A percentile compares a stretch with the other conserved stretches of the same genome.
phyloP scores from a whole-genome alignment of 768 basidiomycete species.

The Russula sp. region DNA sequence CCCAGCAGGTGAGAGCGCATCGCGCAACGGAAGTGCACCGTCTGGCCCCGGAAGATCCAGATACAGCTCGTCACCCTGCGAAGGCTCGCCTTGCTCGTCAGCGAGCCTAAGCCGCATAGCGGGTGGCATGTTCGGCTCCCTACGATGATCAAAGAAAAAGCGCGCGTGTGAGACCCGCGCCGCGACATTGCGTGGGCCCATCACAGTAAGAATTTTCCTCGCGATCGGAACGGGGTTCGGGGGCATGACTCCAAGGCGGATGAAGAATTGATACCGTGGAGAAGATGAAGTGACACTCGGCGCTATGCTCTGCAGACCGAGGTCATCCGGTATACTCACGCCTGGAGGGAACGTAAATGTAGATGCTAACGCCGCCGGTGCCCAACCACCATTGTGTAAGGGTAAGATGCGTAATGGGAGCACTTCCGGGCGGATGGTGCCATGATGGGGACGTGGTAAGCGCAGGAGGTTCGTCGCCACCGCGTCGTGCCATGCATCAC shows the following conservation, averaged over 20 bases:
- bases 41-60: constrained; percentile 3
- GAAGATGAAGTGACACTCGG: constrained; percentile 1
- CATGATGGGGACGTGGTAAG: not conserved
- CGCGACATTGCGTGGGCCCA: not conserved
- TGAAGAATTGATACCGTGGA: constrained; percentile 10
- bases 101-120: constrained; percentile 7
- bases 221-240: constrained; percentile 12
- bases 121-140: not conserved
- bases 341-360: constrained; percentile 8
- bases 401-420: constrained; percentile 11
- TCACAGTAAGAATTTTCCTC: constrained; percentile 2
- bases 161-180: constrained; percentile 7
- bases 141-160: constrained; percentile 20
- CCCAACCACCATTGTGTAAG: constrained; percentile 11
- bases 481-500: constrained; percentile 9
- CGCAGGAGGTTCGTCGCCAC: not conserved
- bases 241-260: constrained; percentile 8
- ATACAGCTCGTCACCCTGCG: constrained; percentile 12
- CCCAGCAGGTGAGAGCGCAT: constrained; percentile 7
- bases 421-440: not conserved
- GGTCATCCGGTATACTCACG: constrained; percentile 11
- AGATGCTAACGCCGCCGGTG: not conserved
- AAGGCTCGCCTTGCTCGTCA: constrained; percentile 1
- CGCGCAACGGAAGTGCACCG: constrained; percentile 2
- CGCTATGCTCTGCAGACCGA: constrained; percentile 15